Evolutionary conservation across 2,329 filamentous ascomycete genomes (phyloP), one percentile per base, ranked within the genome.

Genomic region (Trichoderma koningii): DNA sequence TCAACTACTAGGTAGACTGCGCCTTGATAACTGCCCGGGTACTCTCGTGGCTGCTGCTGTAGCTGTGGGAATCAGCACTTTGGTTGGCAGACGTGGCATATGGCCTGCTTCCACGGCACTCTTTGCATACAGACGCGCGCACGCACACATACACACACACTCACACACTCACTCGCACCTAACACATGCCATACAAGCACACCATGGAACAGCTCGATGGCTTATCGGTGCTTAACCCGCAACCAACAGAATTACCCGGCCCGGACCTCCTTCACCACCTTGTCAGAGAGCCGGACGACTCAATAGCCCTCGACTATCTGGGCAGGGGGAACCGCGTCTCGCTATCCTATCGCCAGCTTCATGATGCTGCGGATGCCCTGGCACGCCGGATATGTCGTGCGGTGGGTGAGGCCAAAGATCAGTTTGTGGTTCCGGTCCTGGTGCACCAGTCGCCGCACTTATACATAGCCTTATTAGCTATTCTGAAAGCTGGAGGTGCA

Each of bases 401-500:
- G 3, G 30, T 61, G 42, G 55, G 45, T 41, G 42, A 66, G 7
- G 23, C 38, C 42, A 44, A 50, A 23, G 50, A 52, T 26, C 55
- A 26, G 55, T 75, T 82, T 17, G 76, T 96, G 42, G 82, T 97
- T 44, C 93, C 93, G 0, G 79, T 97, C 2, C 82, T 96, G 21
- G 77, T 96, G 17, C 88, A 89, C 2, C 93, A 97, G 76, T 90
- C 86, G 15, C 86, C 89, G 10, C 83, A 88, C 53, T 82, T 97
- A 26, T 97, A 97, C 75, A 82, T 95, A 64, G 83, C 91, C 1
- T 84, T 91, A 67, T 76, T 97, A 51, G 92, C 89, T 3, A 85
- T 94, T 61, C 80, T 97, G 53, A 93, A 93, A 75, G 87, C 88
- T 14, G 93, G 93, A 7, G 91, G 85, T 42, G 92, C 92, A 0